Conservation (phyloP, 192 early-diverging fungal genomes). For the Coemansia sp. region DNA sequence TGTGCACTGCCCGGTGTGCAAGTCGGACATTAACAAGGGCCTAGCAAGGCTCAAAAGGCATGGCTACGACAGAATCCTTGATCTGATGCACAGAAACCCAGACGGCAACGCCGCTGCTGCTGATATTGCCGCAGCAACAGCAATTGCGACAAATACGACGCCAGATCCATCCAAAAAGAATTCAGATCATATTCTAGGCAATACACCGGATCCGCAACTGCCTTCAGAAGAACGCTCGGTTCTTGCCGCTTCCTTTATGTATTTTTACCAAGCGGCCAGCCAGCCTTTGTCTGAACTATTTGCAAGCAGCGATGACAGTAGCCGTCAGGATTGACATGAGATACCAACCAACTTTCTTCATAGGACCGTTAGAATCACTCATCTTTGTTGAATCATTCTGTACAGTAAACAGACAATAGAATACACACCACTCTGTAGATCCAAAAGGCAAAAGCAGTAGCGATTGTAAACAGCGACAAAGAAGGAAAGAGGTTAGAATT, state of each 20-base stretch:
- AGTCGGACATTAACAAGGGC: slow-evolving; percentile 54
- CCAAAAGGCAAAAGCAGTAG: too few species aligned
- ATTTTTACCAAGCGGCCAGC: neutral
- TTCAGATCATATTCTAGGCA: neutral
- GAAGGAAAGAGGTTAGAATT: too few species aligned
- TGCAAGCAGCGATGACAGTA: neutral
- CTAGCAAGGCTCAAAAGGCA: slow-evolving; percentile 31
- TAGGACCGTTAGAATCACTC: too few species aligned
- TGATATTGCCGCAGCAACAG: neutral
- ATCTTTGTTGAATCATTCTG: too few species aligned
- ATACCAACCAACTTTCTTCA: too few species aligned
- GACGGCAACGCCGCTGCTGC: neutral
- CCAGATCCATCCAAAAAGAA: neutral
- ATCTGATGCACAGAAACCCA: slow-evolving; percentile 5
- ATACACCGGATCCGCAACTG: neutral
- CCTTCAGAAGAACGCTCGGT: neutral
- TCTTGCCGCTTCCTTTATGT: neutral
- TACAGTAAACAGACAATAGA: too few species aligned
- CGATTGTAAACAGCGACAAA: too few species aligned
- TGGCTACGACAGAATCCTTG: slow-evolving; percentile 34
- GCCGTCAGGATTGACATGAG: too few species aligned
- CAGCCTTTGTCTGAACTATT: neutral
- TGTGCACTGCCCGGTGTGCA: slow-evolving; percentile 75
- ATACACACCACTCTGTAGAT: too few species aligned
- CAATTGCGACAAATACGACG: neutral